A percentile compares a stretch with the other conserved stretches of the same genome.
Conservation (phyloP, 164 flowering plant genomes). For the Brasenia schreberi region DNA sequence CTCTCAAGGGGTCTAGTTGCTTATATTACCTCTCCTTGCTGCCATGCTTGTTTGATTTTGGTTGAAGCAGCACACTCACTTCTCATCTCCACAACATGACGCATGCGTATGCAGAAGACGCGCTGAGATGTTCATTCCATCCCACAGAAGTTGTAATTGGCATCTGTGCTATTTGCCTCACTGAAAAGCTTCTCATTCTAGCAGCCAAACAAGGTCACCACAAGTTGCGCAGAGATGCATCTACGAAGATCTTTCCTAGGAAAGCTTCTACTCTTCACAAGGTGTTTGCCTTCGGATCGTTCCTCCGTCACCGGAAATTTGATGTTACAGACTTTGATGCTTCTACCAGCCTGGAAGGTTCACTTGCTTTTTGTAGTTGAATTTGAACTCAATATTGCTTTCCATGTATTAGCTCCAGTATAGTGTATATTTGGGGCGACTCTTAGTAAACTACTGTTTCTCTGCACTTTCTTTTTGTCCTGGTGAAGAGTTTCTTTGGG, state of each 20-base stretch:
- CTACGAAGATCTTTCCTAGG: conserved; percentile 6
- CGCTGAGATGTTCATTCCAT: conserved; percentile 44
- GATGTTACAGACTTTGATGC: conserved; percentile 13
- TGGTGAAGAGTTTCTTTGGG: neutral
- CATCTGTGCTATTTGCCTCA: conserved; percentile 67
- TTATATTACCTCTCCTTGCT: too few species aligned
- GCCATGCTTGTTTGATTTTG: too few species aligned
- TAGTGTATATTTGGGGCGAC: too few species aligned
- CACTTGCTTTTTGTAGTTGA: neutral
- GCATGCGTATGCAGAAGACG: conserved; percentile 17
- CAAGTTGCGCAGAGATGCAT: neutral
- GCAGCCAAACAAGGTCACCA: conserved; percentile 40
- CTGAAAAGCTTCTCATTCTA: conserved; percentile 65
- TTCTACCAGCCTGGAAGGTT: conserved; percentile 60
- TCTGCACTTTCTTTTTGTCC: too few species aligned
- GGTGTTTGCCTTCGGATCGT: conserved; percentile 48
- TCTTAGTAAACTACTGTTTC: too few species aligned
- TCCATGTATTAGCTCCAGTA: neutral
- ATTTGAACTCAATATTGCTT: neutral
- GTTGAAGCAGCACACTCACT: neutral
- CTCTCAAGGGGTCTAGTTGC: too few species aligned
- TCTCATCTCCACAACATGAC: neutral
- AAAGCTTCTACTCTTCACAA: conserved; percentile 22
- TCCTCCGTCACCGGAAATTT: conserved; percentile 23
- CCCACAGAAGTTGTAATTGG: conserved; percentile 44